phyloP scores from a whole-genome alignment of 805 yeast genomes.

The Yamadazyma paraphyllophila region DNA sequence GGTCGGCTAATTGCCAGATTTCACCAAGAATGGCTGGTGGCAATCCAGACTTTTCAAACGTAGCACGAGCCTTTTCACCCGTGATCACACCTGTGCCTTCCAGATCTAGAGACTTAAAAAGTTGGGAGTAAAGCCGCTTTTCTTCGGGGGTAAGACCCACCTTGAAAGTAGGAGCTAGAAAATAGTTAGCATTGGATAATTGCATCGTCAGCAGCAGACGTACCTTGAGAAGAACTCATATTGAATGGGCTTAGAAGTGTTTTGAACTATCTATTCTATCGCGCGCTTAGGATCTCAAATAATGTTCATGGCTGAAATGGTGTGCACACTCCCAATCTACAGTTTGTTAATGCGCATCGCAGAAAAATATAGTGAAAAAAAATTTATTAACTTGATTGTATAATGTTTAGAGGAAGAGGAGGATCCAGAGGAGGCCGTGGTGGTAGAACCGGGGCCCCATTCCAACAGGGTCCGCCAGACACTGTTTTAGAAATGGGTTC shows the following conservation, averaged over 20 bases:
- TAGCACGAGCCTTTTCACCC: slow-evolving; percentile 79
- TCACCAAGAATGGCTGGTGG: slow-evolving; percentile 78
- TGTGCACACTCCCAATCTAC: not conserved
- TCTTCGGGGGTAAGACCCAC: slow-evolving; percentile 71
- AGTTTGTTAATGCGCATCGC: slow-evolving; percentile 4
- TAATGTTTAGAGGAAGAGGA: slow-evolving; percentile 71
- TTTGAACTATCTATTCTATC: too few relatives aligned
- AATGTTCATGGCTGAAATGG: not conserved
- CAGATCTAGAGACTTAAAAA: slow-evolving; percentile 77
- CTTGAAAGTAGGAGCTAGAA: slow-evolving; percentile 25
- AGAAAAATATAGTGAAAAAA: slow-evolving; percentile 8
- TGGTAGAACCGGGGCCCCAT: slow-evolving; percentile 72
- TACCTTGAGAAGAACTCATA: slow-evolving; percentile 8
- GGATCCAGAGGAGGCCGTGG: slow-evolving; percentile 61
- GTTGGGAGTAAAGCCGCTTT: slow-evolving; percentile 64
- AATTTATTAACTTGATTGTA: slow-evolving; percentile 2
- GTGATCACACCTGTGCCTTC: slow-evolving; percentile 79
- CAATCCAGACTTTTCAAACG: slow-evolving; percentile 83
- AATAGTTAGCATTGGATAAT: not conserved
- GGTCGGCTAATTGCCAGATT: slow-evolving; percentile 93
- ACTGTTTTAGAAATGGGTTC: slow-evolving; percentile 92
- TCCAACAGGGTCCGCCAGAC: slow-evolving; percentile 93
- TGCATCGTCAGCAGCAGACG: not conserved
- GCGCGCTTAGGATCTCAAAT: not conserved
- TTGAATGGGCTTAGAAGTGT: not conserved